Conservation (phyloP, 345 rosid species). For the Toxicodendron radicans region DNA sequence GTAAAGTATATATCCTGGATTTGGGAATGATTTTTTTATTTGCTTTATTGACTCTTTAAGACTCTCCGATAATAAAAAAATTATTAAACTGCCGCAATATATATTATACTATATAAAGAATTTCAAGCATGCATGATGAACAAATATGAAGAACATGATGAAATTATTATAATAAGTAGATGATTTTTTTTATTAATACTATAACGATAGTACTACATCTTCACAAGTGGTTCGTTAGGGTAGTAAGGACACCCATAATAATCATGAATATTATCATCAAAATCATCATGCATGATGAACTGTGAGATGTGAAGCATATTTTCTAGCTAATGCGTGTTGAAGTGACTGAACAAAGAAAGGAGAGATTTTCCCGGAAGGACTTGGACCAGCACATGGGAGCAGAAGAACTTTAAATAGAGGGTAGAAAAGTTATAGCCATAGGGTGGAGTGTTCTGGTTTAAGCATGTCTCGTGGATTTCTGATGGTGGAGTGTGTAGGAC, state of each 20-base stretch:
- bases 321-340: background rate
- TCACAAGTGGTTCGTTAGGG: background rate
- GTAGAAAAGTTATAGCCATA: background rate
- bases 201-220: background rate
- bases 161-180: background rate
- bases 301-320: constrained; percentile 1
- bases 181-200: background rate
- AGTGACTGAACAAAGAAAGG: background rate
- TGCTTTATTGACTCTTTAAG: background rate
- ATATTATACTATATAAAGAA: background rate
- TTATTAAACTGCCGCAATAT: too few species aligned
- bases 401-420: constrained; percentile 8
- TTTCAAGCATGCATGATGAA: background rate
- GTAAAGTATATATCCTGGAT: background rate
- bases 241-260: background rate
- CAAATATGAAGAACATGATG: background rate
- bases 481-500: constrained; percentile 8
- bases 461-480: constrained; percentile 8
- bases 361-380: background rate
- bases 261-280: background rate
- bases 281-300: background rate
- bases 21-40: background rate
- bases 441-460: constrained; percentile 1
- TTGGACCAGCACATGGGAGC: background rate
- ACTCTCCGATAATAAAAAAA: background rate